Evolutionary conservation across 2,329 filamentous ascomycete species (phyloP), one percentile per base, ranked within the genome.

Genomic region (Lithohypha guttulata): DNA sequence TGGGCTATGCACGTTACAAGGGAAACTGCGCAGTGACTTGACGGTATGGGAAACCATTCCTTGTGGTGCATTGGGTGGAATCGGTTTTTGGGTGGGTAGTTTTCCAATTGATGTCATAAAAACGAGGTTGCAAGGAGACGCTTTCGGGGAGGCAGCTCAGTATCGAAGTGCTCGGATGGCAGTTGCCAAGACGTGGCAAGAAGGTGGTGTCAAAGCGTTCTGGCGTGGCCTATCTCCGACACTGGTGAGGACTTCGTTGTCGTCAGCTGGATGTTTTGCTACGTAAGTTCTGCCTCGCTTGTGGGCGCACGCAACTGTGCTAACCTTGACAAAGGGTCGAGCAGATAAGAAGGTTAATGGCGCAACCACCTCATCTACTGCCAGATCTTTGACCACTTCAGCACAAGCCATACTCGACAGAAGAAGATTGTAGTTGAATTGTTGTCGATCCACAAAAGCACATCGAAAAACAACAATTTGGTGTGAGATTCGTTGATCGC

Each of bases 31-130:
- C 7, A 17, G 38, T 10, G 30, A 42, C 6, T 20, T 46, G 28
- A 11, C 36, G 6, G 27, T 30, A 5, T 34, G 30, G 31, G 17
- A 14, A 17, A 34, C 33, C 13, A 34, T 34, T 8, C 28, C 43
- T 6, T 44, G 44, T 29, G 42, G 44, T 26, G 44, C 44, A 11
- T 25, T 39, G 20, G 38, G 23, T 3, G 42, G 42, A 11, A 14
- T 44, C 7, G 44, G 36, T 2, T 46, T 44, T 39, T 46, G 44
- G 44, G 15, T 42, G 6, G 44, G 44, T 10, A 46, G 44, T 25
- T 46, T 28, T 30, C 42, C 44, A 10, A 28, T 46, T n/a, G 44
- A 46, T n/a, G 42, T 44, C 9, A 31, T 44, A 15, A 44, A 46
- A 34, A 44, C 37, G 2, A 39, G 25, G 17, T 6, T 44, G 11